Evolutionary conservation across 345 rosid genomes (phyloP).

Genomic region (Salix suchowensis): DNA sequence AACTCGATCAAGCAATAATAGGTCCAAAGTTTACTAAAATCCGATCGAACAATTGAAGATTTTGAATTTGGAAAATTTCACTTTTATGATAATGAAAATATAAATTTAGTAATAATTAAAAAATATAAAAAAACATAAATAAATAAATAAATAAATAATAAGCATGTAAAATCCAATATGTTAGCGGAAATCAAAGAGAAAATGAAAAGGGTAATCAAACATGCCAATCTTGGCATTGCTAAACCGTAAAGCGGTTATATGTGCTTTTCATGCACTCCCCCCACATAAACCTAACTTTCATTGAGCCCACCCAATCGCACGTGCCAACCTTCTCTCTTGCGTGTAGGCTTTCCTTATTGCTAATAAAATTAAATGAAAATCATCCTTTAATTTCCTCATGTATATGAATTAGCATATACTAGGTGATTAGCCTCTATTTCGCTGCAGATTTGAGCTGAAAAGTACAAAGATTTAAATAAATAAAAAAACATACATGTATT

Average conservation of each 20-base stretch:
- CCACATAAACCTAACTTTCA: conserved; percentile 30
- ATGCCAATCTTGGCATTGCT: conserved; percentile 37
- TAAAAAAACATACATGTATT: too few relatives aligned
- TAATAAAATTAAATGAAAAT: background rate
- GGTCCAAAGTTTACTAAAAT: background rate
- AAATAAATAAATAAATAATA: background rate
- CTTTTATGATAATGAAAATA: background rate
- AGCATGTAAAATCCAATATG: background rate
- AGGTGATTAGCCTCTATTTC: too few relatives aligned
- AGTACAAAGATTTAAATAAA: too few relatives aligned
- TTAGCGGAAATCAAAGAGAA: conserved; percentile 2
- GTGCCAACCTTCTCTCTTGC: conserved; percentile 27
- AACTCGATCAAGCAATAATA: too few relatives aligned
- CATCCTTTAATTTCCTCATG: background rate
- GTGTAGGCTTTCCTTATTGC: background rate
- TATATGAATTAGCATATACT: background rate
- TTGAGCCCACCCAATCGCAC: conserved; percentile 18
- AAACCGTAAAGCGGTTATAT: conserved; percentile 47
- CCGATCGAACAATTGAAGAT: background rate
- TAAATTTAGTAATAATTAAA: too few relatives aligned
- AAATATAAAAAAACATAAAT: background rate
- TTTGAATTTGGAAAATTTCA: background rate
- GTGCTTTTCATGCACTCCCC: conserved; percentile 49
- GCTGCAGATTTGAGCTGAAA: too few relatives aligned
- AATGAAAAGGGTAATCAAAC: conserved; percentile 23